Evolutionary conservation across 2,329 filamentous ascomycete genomes (phyloP).

Genomic region (Nemania sp.): DNA sequence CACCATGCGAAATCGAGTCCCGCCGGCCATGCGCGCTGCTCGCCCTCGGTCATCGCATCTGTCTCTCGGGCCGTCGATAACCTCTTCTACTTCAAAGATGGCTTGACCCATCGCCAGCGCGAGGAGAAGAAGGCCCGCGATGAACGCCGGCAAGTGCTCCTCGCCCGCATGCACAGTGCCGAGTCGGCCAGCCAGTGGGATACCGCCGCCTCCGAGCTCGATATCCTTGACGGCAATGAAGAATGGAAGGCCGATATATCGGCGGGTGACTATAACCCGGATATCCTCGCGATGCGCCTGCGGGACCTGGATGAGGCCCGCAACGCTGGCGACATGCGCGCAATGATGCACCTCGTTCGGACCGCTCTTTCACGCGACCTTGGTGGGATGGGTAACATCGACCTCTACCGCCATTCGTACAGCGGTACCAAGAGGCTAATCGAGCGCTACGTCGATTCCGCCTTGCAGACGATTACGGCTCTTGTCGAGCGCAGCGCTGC

Average conservation of each 20-base stretch:
- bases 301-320: constrained; percentile 75
- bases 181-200: constrained; percentile 73
- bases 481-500: constrained; percentile 65
- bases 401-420: constrained; percentile 81
- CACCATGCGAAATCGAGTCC: not conserved
- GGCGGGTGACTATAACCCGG: constrained; percentile 70
- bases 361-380: constrained; percentile 80
- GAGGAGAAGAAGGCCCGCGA: constrained; percentile 52
- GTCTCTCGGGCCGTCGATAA: constrained; percentile 47
- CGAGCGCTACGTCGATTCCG: constrained; percentile 82
- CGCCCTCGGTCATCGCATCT: constrained; percentile 21
- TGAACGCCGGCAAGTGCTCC: constrained; percentile 64
- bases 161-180: constrained; percentile 68
- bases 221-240: constrained; percentile 78
- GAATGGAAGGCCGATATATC: constrained; percentile 72
- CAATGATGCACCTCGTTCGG: constrained; percentile 80
- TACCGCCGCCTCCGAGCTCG: constrained; percentile 73
- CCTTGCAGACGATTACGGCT: constrained; percentile 71
- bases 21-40: constrained; percentile 1
- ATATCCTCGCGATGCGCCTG: constrained; percentile 70
- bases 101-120: constrained; percentile 54
- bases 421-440: constrained; percentile 86
- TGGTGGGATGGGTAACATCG: constrained; percentile 81
- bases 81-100: constrained; percentile 55
- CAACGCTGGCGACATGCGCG: constrained; percentile 68